Conservation (phyloP, 2,329 filamentous ascomycete species). For the Alternaria conjuncta region DNA sequence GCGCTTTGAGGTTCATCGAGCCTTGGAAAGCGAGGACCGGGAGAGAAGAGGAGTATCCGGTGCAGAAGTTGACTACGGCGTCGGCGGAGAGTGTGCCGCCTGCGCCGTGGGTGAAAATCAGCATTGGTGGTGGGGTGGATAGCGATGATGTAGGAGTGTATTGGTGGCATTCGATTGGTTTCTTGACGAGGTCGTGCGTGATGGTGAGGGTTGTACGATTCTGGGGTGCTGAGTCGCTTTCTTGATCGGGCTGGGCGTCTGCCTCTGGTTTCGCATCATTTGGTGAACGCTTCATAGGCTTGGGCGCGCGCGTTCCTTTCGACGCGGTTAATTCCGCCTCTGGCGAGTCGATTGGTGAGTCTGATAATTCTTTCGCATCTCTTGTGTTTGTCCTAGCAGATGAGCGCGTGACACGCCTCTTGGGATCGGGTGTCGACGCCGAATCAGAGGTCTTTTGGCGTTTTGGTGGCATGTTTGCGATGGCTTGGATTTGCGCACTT, state of each 20-base stretch:
- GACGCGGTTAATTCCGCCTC: neutral
- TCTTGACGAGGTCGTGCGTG: constrained; percentile 23
- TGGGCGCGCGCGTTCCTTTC: accelerated
- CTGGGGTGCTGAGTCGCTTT: neutral
- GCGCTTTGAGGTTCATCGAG: constrained; percentile 49
- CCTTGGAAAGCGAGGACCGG: constrained; percentile 50
- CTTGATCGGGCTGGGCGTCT: neutral
- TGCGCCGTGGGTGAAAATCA: constrained; percentile 56
- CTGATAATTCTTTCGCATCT: neutral
- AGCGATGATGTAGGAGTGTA: constrained; percentile 11
- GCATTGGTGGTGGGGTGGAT: neutral
- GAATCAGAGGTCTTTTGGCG: constrained; percentile 4
- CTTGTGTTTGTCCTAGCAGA: neutral
- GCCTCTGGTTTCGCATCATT: neutral
- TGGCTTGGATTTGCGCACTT: neutral
- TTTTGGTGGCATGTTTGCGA: constrained; percentile 8
- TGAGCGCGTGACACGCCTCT: constrained; percentile 19
- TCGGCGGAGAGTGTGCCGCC: constrained; percentile 51
- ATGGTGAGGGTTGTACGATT: constrained; percentile 14
- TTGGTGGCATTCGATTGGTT: constrained; percentile 25
- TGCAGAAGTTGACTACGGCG: constrained; percentile 50
- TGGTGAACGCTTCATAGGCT: neutral
- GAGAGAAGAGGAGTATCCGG: constrained; percentile 34
- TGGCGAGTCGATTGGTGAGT: neutral
- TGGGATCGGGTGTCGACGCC: neutral